phyloP scores from a whole-genome alignment of 768 basidiomycete species.

The Tylopilus felleus region DNA sequence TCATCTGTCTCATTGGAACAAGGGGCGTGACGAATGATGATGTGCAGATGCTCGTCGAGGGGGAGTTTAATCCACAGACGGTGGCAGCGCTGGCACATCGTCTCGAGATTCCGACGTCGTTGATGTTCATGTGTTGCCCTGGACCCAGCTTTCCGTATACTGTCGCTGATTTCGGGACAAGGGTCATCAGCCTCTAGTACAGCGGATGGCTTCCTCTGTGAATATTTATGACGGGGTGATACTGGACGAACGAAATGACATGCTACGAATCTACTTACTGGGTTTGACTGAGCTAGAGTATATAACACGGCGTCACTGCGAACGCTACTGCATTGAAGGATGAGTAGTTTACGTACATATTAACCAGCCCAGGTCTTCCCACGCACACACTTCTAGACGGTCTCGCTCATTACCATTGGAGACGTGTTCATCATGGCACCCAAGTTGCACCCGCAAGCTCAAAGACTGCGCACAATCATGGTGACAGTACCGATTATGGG shows the following conservation, averaged over 20 bases:
- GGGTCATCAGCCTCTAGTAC: slow-evolving; percentile 38
- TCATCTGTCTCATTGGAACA: not conserved
- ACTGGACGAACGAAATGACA: too few relatives aligned
- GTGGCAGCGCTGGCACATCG: slow-evolving; percentile 49
- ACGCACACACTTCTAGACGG: not conserved
- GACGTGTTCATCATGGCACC: slow-evolving; percentile 18
- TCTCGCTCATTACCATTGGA: not conserved
- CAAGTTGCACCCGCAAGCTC: slow-evolving; percentile 44
- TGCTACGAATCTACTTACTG: not conserved
- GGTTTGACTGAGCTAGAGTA: too few relatives aligned
- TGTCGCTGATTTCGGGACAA: slow-evolving; percentile 50
- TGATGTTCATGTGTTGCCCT: slow-evolving; percentile 66
- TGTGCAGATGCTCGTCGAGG: slow-evolving; percentile 44
- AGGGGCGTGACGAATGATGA: not conserved
- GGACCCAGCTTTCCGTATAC: slow-evolving; percentile 41
- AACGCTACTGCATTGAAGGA: too few relatives aligned
- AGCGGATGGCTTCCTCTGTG: not conserved
- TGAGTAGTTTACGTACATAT: too few relatives aligned
- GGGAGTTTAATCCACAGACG: slow-evolving; percentile 41
- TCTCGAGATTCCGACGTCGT: slow-evolving; percentile 46
- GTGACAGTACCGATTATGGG: slow-evolving; percentile 62
- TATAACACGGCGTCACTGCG: too few relatives aligned
- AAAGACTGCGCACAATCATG: slow-evolving; percentile 51
- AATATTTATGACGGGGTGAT: too few relatives aligned
- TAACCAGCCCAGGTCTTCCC: too few relatives aligned